Evolutionary conservation across 257 asterid genomes (phyloP).

Genomic region (Fraxinus americana): DNA sequence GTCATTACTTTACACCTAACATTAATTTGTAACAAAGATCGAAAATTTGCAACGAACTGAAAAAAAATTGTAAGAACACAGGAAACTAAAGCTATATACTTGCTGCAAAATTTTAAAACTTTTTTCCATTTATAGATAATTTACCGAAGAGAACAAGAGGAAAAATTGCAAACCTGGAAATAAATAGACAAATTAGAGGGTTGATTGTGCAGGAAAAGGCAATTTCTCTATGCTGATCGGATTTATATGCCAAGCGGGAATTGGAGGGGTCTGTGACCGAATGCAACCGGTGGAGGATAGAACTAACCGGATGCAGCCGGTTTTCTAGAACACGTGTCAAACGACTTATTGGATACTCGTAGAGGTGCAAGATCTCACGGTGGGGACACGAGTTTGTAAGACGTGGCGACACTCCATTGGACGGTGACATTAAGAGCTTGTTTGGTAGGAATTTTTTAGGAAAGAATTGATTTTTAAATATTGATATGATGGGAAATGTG

Average conservation of each 20-base stretch:
- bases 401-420: slow-evolving; percentile 53
- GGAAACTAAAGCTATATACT: not conserved
- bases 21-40: slow-evolving; percentile 40
- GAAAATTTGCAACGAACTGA: slow-evolving; percentile 21
- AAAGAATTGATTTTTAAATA: too few species aligned
- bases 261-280: slow-evolving; percentile 50
- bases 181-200: slow-evolving; percentile 24
- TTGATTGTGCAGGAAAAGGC: slow-evolving; percentile 16
- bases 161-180: slow-evolving; percentile 49
- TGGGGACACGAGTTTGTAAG: slow-evolving; percentile 42
- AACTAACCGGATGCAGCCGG: slow-evolving; percentile 42
- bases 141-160: slow-evolving; percentile 6
- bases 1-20: slow-evolving; percentile 23
- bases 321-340: slow-evolving; percentile 39
- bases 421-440: too few species aligned
- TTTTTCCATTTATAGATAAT: not conserved
- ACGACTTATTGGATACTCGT: slow-evolving; percentile 9
- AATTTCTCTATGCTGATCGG: slow-evolving; percentile 29
- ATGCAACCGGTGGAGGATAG: slow-evolving; percentile 38
- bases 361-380: slow-evolving; percentile 57
- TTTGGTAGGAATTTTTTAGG: too few species aligned
- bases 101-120: not conserved
- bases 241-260: slow-evolving; percentile 67
- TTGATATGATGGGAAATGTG: too few species aligned
- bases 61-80: not conserved